A percentile compares a stretch with the other conserved stretches of the same genome.
phyloP scores from a whole-genome alignment of 139 green algal genomes.

The Volvox africanus region DNA sequence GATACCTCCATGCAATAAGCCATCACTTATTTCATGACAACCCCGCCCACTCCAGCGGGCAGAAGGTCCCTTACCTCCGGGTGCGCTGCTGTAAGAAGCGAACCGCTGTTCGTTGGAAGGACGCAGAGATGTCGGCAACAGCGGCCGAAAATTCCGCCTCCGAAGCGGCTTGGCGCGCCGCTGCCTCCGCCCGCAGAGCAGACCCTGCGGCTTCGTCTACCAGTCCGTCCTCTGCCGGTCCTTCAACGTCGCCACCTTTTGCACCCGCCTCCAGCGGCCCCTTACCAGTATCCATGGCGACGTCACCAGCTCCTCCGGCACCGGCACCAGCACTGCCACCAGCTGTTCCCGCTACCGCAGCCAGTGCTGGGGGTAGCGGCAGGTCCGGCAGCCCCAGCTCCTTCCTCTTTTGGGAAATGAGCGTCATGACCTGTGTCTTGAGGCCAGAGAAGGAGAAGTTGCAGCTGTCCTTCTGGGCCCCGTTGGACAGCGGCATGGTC shows the following conservation, averaged over 20 bases:
- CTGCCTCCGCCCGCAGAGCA: background rate
- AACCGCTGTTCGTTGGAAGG: slow-evolving; percentile 42
- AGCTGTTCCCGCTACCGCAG: slow-evolving; percentile 1
- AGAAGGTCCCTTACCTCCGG: slow-evolving; percentile 21
- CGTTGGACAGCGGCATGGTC: slow-evolving; percentile 37
- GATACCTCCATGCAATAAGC: too few relatives aligned
- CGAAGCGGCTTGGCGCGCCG: slow-evolving; percentile 19
- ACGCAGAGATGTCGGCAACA: slow-evolving; percentile 42
- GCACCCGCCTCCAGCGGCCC: background rate
- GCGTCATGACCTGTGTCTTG: slow-evolving; percentile 46
- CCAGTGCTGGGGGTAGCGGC: slow-evolving; percentile 16
- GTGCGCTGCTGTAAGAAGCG: slow-evolving; percentile 60
- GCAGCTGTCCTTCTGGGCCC: slow-evolving; percentile 52
- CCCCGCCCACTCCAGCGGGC: too few relatives aligned
- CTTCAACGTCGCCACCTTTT: background rate
- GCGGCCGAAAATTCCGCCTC: slow-evolving; percentile 27
- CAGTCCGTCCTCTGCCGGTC: background rate
- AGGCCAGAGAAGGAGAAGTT: slow-evolving; percentile 62
- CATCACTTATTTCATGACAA: too few relatives aligned
- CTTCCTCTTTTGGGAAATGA: slow-evolving; percentile 14
- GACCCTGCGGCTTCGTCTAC: background rate
- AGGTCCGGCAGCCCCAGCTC: slow-evolving; percentile 38
- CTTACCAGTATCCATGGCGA: background rate
- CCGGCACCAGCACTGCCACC: background rate
- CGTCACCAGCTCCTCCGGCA: background rate